Evolutionary conservation across 129 eudicot genomes (phyloP).

Genomic region (Lactuca saligna): DNA sequence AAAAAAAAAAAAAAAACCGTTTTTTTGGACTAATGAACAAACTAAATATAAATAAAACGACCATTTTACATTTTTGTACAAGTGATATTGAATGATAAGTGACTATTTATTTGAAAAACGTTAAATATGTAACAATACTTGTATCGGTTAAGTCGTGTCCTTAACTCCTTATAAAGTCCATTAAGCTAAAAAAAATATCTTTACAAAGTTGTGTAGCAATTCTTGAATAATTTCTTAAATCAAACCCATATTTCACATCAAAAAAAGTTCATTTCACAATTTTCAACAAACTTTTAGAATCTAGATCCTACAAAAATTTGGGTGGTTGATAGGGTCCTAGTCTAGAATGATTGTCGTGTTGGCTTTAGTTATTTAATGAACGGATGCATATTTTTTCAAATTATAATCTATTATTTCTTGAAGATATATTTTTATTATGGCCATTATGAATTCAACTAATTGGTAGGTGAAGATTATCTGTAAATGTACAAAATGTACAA

Average conservation of each 20-base stretch:
- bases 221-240: conserved; percentile 6
- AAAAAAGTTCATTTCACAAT: conserved; percentile 11
- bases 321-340: conserved; percentile 33
- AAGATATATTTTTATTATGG: conserved; percentile 23
- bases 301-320: conserved; percentile 26
- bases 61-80: no score
- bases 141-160: no score
- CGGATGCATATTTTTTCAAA: conserved; percentile 30
- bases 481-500: neutral
- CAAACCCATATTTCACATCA: conserved; percentile 8
- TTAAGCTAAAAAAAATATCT: no score
- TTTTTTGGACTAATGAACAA: no score
- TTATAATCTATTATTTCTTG: conserved; percentile 30
- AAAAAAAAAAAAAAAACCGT: no score
- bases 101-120: no score
- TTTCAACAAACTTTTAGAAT: conserved; percentile 21
- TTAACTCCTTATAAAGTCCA: no score
- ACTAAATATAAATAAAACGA: no score
- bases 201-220: neutral
- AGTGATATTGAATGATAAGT: no score
- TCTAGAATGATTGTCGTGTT: conserved; percentile 25
- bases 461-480: conserved; percentile 16
- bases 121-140: no score
- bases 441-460: conserved; percentile 23
- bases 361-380: conserved; percentile 23